Evolutionary conservation across 495 filamentous ascomycete genomes (phyloP).

Genomic region (Hypoxylon cercidicola): DNA sequence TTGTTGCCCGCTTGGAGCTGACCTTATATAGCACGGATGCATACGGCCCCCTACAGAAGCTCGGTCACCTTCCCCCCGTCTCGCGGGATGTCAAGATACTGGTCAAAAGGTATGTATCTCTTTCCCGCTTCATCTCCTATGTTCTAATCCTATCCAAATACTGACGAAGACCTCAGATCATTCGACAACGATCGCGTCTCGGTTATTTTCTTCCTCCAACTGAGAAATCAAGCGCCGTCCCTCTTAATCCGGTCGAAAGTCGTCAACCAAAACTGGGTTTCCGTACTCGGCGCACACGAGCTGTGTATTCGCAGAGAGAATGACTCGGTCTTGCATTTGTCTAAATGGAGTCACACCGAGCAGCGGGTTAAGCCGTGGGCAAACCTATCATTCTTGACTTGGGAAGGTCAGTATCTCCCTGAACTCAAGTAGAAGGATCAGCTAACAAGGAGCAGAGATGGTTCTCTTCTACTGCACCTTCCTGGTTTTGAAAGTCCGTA

Average conservation of each 20-base stretch:
- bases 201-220: slow-evolving; percentile 58
- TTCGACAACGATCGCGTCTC: slow-evolving; percentile 64
- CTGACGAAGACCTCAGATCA: slow-evolving; percentile 44
- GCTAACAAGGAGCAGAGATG: slow-evolving; percentile 61
- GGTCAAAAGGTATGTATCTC: slow-evolving; percentile 61
- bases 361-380: slow-evolving; percentile 61
- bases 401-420: slow-evolving; percentile 59
- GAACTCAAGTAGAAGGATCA: neutral
- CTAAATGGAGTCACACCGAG: slow-evolving; percentile 58
- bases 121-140: neutral
- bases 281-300: slow-evolving; percentile 58
- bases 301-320: slow-evolving; percentile 60
- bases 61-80: slow-evolving; percentile 46
- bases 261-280: slow-evolving; percentile 57
- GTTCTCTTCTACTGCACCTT: slow-evolving; percentile 83
- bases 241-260: slow-evolving; percentile 53
- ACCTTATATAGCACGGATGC: slow-evolving; percentile 51
- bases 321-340: slow-evolving; percentile 57
- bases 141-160: neutral
- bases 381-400: slow-evolving; percentile 62
- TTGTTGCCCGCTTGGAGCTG: neutral
- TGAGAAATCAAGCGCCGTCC: slow-evolving; percentile 53
- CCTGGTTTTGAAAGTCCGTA: slow-evolving; percentile 77
- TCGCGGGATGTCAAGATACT: slow-evolving; percentile 59
- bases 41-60: slow-evolving; percentile 49